Conservation (phyloP, 179 eudicot genomes). For the Silene coronaria region DNA sequence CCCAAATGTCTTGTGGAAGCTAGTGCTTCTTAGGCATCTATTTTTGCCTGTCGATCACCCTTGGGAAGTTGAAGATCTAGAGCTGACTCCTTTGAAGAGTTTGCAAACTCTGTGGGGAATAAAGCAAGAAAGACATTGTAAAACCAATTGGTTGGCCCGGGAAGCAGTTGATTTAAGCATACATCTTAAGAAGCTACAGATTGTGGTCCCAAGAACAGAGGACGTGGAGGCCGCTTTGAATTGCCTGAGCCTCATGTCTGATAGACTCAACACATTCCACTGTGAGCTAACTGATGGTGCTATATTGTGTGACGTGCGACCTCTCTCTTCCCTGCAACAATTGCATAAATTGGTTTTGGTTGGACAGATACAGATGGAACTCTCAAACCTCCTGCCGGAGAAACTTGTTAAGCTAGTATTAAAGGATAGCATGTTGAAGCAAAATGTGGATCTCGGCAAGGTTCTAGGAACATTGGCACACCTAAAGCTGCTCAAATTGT, state of each 20-base stretch:
- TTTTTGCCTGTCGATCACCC: constrained; percentile 14
- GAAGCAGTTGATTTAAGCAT: constrained; percentile 18
- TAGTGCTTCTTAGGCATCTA: constrained; percentile 27
- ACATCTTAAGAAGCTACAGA: constrained; percentile 18
- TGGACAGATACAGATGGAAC: constrained; percentile 6
- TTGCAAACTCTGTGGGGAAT: constrained; percentile 28
- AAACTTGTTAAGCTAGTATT: constrained; percentile 21
- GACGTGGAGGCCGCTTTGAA: constrained; percentile 17
- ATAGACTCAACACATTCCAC: constrained; percentile 19
- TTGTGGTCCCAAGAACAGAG: constrained; percentile 9
- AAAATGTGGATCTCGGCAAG: constrained; percentile 19
- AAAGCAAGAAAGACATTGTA: background rate
- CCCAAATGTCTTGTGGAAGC: constrained; percentile 28
- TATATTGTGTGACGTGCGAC: constrained; percentile 10
- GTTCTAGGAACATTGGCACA: constrained; percentile 22
- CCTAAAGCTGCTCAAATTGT: constrained; percentile 16
- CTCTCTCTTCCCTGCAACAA: constrained; percentile 15
- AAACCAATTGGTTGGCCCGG: constrained; percentile 14
- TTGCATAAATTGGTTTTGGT: constrained; percentile 20
- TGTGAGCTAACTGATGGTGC: constrained; percentile 14
- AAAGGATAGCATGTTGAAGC: constrained; percentile 10
- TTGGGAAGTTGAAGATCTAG: constrained; percentile 1
- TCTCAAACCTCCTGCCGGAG: constrained; percentile 16
- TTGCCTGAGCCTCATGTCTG: constrained; percentile 23
- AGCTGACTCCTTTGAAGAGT: constrained; percentile 15